Conservation (phyloP, 176 grass and related monocot genomes). For the Zoysia pacifica region DNA sequence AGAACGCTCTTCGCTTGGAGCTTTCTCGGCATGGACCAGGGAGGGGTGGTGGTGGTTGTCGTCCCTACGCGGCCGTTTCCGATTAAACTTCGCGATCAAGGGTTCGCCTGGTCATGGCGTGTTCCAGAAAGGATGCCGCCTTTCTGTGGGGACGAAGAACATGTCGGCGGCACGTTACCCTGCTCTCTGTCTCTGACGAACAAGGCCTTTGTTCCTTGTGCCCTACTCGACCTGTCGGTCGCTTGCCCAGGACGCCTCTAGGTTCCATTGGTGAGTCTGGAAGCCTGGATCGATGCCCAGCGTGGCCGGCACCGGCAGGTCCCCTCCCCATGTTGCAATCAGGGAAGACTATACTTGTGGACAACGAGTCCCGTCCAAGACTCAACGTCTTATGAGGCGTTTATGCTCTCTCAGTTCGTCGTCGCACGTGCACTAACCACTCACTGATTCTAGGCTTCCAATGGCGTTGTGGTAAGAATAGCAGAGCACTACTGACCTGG, state of each 20-base stretch:
- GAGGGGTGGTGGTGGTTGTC: not conserved
- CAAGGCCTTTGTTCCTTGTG: conserved; percentile 4
- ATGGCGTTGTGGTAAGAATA: not conserved
- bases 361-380: too few relatives aligned
- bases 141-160: not conserved
- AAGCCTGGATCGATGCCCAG: too few relatives aligned
- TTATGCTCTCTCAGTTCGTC: not conserved
- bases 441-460: too few relatives aligned
- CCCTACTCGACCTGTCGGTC: not conserved
- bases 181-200: not conserved
- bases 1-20: conserved; percentile 12
- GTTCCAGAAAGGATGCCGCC: conserved; percentile 29
- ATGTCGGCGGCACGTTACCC: conserved; percentile 10
- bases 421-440: not conserved
- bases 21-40: conserved; percentile 14
- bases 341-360: too few relatives aligned
- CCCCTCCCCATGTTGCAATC: too few relatives aligned
- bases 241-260: conserved; percentile 2
- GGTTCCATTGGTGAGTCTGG: not conserved
- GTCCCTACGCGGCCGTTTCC: not conserved
- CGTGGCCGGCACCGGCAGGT: too few relatives aligned
- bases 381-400: too few relatives aligned
- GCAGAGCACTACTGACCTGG: conserved; percentile 41
- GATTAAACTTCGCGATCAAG: conserved; percentile 17
- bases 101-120: conserved; percentile 7